A percentile compares a stretch with the other conserved stretches of the same genome.
These are phyloP conservation scores for Astraeus odoratus DNA, from an alignment of 768 basidiomycete genomes.

Conservation along the genomic window DNA sequence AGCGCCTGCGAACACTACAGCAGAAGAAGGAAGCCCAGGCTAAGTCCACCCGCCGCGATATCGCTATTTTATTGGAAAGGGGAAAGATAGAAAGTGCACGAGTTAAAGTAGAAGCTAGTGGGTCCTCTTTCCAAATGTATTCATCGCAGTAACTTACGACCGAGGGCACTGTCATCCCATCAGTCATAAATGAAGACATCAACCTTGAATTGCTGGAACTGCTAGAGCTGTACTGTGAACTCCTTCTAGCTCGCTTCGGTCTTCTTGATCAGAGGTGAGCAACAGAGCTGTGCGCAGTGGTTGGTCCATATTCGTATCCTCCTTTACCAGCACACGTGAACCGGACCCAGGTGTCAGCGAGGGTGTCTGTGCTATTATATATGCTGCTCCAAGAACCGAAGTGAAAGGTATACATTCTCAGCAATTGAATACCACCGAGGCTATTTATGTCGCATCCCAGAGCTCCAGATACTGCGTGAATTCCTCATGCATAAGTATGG, in stretches of 20 bases:
- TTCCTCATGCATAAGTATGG: slow-evolving; percentile 96
- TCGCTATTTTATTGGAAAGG: slow-evolving; percentile 71
- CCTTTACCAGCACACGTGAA: slow-evolving; percentile 52
- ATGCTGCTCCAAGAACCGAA: slow-evolving; percentile 88
- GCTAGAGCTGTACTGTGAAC: slow-evolving; percentile 90
- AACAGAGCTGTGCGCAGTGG: neutral
- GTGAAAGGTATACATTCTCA: slow-evolving; percentile 55
- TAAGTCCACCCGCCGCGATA: slow-evolving; percentile 67
- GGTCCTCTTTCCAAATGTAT: slow-evolving; percentile 21
- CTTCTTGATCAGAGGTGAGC: slow-evolving; percentile 83
- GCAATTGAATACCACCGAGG: slow-evolving; percentile 2
- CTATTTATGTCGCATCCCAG: slow-evolving; percentile 31
- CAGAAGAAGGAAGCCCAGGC: slow-evolving; percentile 91
- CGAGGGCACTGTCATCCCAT: neutral
- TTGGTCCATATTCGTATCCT: slow-evolving; percentile 3
- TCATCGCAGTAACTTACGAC: slow-evolving; percentile 3
- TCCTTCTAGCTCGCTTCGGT: slow-evolving; percentile 88
- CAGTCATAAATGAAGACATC: slow-evolving; percentile 82
- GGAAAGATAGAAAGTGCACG: slow-evolving; percentile 80
- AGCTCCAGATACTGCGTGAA: slow-evolving; percentile 86
- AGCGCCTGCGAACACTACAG: slow-evolving; percentile 77
- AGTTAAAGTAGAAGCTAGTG: slow-evolving; percentile 80
- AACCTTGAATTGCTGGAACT: slow-evolving; percentile 86
- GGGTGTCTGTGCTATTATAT: slow-evolving; percentile 81
- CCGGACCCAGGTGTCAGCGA: slow-evolving; percentile 86